Conservation (phyloP, 2,329 filamentous ascomycete genomes). For the Elsinoe ampelina region DNA sequence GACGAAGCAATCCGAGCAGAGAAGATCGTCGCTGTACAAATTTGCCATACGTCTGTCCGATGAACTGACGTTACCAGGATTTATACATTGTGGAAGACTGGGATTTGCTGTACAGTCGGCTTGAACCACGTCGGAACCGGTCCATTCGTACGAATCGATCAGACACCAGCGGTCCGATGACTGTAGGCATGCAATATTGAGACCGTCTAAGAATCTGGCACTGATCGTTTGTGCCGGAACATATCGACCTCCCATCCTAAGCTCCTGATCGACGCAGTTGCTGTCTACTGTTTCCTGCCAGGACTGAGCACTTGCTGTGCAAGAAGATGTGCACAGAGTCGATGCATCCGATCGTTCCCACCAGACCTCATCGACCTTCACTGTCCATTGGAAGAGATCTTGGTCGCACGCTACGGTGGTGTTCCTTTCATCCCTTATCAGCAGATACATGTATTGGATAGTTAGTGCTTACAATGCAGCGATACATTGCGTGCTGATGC, state of each 20-base stretch:
- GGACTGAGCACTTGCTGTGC: neutral
- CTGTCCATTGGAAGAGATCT: neutral
- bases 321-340: constrained; percentile 1
- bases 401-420: constrained; percentile 11
- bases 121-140: neutral
- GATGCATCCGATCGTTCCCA: neutral
- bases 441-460: neutral
- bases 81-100: constrained; percentile 1
- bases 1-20: constrained; percentile 21
- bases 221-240: neutral
- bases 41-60: constrained; percentile 14
- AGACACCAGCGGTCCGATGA: neutral
- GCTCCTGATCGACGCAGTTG: neutral
- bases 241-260: neutral
- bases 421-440: neutral
- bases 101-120: constrained; percentile 4
- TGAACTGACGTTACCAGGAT: constrained; percentile 1
- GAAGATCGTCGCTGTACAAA: constrained; percentile 16
- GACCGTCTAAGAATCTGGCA: neutral
- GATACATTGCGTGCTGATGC: neutral
- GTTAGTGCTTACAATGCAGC: neutral
- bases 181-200: neutral
- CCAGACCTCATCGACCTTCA: constrained; percentile 2
- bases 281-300: neutral
- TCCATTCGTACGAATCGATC: constrained; percentile 1